Base-by-base conservation (phyloP, 306 rosid species). In the Myrica gale region DNA sequence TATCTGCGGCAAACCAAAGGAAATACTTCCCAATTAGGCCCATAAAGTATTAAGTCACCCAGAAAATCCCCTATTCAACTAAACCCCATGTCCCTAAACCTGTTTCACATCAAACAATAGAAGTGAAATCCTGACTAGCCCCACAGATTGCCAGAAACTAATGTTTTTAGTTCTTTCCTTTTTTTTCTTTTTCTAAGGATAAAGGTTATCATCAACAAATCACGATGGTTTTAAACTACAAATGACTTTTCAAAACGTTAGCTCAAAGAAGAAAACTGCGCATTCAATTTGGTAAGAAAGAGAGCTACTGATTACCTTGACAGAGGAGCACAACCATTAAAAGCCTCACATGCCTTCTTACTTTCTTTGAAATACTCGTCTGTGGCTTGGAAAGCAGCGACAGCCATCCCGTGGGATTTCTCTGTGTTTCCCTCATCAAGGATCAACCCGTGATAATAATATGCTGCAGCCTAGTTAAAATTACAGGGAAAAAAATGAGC, bases 381-480 rank as follows among this genome's bases (percentile, higher is more conserved):
- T 1, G 99, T 93, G 10, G 97, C 99, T 89, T 95, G 97, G 86
- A 95, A 84, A 80, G 99, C 97, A 68, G 99, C 99, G 48, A 95
- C 99, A 78, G 99, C 99, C 99, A 92, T 95, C 65, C 97, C 99
- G 71, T 92, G 97, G 76, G 92, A 89, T 66, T 92, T 95, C 87
- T 95, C 99, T 0, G 99, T 92, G 85, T 90, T 95, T 69, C 99
- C 99, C 88, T 95, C 99, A 56, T 95, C 99, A 69, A 95, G 99
- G 81, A 92, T 95, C 79, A 90, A 82, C 67, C 99, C 99, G 63
- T 95, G 99, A 81, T 95, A 95, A 89, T 95, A 95, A 79, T 95
- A 95, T 39, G 97, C 97, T n/a, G 87, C 97, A 80, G 99, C 97
- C 97, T 95, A 86, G 83, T 74, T 47, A 84, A 78, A 39, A 74